Evolutionary conservation across 2,329 filamentous ascomycete genomes (phyloP).

Genomic region (Microcyclosporella mali): DNA sequence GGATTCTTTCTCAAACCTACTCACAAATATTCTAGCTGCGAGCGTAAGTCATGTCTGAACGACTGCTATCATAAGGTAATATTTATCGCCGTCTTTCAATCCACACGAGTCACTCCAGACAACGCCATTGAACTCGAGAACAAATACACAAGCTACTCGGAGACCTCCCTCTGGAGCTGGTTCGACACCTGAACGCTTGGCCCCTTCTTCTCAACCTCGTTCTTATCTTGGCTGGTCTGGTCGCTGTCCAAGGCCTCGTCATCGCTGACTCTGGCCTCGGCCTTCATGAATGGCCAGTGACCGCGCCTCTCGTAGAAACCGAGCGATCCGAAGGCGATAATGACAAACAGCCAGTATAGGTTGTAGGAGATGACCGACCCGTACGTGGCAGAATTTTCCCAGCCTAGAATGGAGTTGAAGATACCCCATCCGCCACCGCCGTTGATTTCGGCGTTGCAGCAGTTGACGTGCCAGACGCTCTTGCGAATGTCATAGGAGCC

Average conservation of each 20-base stretch:
- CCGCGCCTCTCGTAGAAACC: slow-evolving; percentile 59
- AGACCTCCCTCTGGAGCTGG: too few relatives aligned
- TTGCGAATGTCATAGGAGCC: slow-evolving; percentile 74
- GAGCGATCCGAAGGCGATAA: slow-evolving; percentile 58
- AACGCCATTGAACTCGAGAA: too few relatives aligned
- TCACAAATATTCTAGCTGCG: too few relatives aligned
- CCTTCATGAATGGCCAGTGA: slow-evolving; percentile 41
- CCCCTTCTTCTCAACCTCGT: slow-evolving; percentile 17
- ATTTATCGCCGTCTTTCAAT: too few relatives aligned
- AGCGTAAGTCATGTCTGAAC: too few relatives aligned
- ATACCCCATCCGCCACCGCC: slow-evolving; percentile 78
- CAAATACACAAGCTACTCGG: too few relatives aligned
- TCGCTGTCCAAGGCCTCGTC: slow-evolving; percentile 21
- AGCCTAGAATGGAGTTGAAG: slow-evolving; percentile 79
- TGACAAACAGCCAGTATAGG: slow-evolving; percentile 72
- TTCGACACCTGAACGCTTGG: too few relatives aligned
- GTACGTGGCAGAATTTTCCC: slow-evolving; percentile 83
- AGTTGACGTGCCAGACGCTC: slow-evolving; percentile 80
- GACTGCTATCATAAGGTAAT: too few relatives aligned
- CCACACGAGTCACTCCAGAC: too few relatives aligned
- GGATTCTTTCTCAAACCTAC: too few relatives aligned
- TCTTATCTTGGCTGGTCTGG: slow-evolving; percentile 17
- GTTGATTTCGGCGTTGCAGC: slow-evolving; percentile 67
- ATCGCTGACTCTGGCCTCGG: slow-evolving; percentile 18
- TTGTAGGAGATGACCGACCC: slow-evolving; percentile 85